phyloP scores from a whole-genome alignment of 164 flowering plant genomes.

The Chimonanthus salicifolius region DNA sequence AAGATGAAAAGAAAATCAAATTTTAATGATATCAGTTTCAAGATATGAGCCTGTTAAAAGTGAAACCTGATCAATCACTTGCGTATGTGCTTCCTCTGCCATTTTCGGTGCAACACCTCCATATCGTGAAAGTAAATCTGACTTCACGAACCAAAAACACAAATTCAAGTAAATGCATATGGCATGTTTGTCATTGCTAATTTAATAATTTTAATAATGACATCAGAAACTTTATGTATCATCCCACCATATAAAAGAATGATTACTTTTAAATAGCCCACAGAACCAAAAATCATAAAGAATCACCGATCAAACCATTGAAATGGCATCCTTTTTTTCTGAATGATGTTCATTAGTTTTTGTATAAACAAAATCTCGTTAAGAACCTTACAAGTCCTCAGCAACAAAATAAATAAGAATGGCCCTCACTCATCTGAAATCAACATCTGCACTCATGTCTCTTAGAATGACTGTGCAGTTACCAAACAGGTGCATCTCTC shows the following conservation, averaged over 20 bases:
- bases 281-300: not conserved
- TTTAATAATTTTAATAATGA: no score
- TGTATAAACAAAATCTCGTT: not conserved
- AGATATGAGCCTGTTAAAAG: not conserved
- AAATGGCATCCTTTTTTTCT: not conserved
- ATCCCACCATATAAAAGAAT: not conserved
- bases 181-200: not conserved
- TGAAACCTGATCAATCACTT: slow-evolving; percentile 79
- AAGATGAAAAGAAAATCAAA: not conserved
- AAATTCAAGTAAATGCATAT: not conserved
- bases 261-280: not conserved
- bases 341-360: no score
- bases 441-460: not conserved
- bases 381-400: not conserved
- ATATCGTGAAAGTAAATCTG: slow-evolving; percentile 74
- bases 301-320: not conserved
- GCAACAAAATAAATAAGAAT: not conserved
- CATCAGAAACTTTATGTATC: not conserved
- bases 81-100: slow-evolving; percentile 88
- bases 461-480: not conserved
- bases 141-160: slow-evolving; percentile 37
- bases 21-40: not conserved
- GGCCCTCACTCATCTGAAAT: not conserved
- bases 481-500: not conserved
- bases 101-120: slow-evolving; percentile 98